Conservation (phyloP, 1,284 basidiomycete species). For the Ceratobasidium sp. region DNA sequence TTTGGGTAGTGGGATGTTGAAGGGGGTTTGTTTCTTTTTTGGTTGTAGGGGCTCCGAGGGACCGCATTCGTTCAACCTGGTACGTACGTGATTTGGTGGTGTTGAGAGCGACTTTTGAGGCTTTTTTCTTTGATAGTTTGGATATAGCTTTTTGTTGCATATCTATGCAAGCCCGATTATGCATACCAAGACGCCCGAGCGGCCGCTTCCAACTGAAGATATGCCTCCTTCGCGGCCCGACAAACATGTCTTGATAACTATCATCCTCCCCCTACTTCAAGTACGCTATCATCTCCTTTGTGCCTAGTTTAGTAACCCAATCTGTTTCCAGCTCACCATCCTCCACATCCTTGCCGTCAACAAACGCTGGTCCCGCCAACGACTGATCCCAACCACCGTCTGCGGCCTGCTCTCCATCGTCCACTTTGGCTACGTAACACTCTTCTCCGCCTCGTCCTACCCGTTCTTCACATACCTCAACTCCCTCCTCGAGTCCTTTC, state of each 20-base stretch:
- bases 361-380: slow-evolving; percentile 71
- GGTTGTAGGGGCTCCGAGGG: slow-evolving; percentile 27
- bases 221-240: slow-evolving; percentile 68
- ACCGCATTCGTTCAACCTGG: slow-evolving; percentile 50
- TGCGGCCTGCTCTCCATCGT: slow-evolving; percentile 70
- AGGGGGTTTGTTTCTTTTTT: slow-evolving; percentile 4
- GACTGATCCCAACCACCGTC: slow-evolving; percentile 75
- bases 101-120: slow-evolving; percentile 31
- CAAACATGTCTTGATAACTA: slow-evolving; percentile 74
- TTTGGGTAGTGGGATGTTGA: neutral
- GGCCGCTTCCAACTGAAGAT: slow-evolving; percentile 50
- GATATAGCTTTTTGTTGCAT: slow-evolving; percentile 79
- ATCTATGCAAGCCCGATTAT: slow-evolving; percentile 76
- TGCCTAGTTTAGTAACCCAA: slow-evolving; percentile 27
- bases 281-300: slow-evolving; percentile 56
- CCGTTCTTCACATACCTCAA: slow-evolving; percentile 80
- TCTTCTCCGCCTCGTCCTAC: slow-evolving; percentile 66
- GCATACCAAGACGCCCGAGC: slow-evolving; percentile 58
- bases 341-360: slow-evolving; percentile 75
- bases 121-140: slow-evolving; percentile 67
- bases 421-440: slow-evolving; percentile 76
- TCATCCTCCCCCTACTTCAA: slow-evolving; percentile 77
- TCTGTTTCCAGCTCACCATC: slow-evolving; percentile 65
- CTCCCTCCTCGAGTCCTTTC: slow-evolving; percentile 74
- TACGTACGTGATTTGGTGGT: slow-evolving; percentile 37